Percentiles rank a stretch among this genome's conserved stretches.
Evolutionary conservation across 495 filamentous ascomycete species (phyloP).

Genomic region (Letharia lupina): DNA sequence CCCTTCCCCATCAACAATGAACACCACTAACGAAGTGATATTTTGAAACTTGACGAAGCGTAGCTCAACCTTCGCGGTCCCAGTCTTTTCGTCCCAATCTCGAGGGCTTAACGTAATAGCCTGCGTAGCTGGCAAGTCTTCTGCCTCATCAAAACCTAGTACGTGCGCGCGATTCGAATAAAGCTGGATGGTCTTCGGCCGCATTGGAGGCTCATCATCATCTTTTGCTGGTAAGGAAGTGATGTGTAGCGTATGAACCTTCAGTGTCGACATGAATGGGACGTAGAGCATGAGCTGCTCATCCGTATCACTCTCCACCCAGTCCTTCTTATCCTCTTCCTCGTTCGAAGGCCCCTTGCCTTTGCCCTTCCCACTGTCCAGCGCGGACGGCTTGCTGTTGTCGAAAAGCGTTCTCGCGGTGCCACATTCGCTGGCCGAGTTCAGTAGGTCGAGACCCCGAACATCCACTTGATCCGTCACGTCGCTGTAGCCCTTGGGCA

Average conservation of each 20-base stretch:
- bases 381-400: constrained; percentile 52
- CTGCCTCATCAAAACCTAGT: constrained; percentile 91
- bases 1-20: constrained; percentile 82
- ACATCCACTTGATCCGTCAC: constrained; percentile 73
- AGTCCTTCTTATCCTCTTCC: constrained; percentile 52
- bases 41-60: constrained; percentile 98
- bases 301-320: constrained; percentile 98
- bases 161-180: constrained; percentile 82
- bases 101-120: constrained; percentile 57
- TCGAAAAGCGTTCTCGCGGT: constrained; percentile 66
- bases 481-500: constrained; percentile 75
- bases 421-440: constrained; percentile 65
- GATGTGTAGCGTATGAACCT: constrained; percentile 83
- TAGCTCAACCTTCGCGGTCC: constrained; percentile 72
- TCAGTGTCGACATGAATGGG: constrained; percentile 81
- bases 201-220: constrained; percentile 68
- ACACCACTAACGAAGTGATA: constrained; percentile 73
- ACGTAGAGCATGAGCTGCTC: constrained; percentile 93
- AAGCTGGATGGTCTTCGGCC: constrained; percentile 75
- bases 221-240: constrained; percentile 67
- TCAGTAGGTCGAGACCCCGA: constrained; percentile 77
- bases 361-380: constrained; percentile 42
- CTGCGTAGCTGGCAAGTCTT: constrained; percentile 73
- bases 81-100: constrained; percentile 81
- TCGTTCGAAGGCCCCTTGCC: constrained; percentile 43